Evolutionary conservation across 179 eudicot species (phyloP).

Genomic region (Drosera spatulata): DNA sequence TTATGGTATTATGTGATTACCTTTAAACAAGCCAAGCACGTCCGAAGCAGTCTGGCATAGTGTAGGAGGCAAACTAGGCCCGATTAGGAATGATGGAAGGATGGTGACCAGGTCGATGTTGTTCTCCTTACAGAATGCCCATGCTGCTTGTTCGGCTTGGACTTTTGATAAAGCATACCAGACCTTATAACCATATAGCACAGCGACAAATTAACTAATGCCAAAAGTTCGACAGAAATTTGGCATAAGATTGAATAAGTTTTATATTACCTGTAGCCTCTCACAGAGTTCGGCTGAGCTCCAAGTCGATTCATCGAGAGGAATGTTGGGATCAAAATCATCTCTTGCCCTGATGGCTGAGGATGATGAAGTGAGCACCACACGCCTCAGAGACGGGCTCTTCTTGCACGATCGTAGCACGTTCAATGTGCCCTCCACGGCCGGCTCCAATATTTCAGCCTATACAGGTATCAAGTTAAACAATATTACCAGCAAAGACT

Average conservation of each 20-base stretch:
- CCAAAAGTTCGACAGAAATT: no score
- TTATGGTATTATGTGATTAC: slow-evolving; percentile 9
- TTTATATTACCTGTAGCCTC: slow-evolving; percentile 30
- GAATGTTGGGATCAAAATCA: slow-evolving; percentile 36
- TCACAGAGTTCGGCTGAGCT: slow-evolving; percentile 77
- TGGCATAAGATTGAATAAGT: no score
- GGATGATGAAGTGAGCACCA: slow-evolving; percentile 88
- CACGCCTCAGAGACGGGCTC: slow-evolving; percentile 67
- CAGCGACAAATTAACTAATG: not conserved
- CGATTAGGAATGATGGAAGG: slow-evolving; percentile 71
- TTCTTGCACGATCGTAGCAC: slow-evolving; percentile 63
- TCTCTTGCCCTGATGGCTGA: slow-evolving; percentile 68
- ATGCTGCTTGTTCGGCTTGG: slow-evolving; percentile 79
- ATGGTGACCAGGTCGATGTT: slow-evolving; percentile 67
- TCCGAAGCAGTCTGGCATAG: slow-evolving; percentile 70
- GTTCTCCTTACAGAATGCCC: slow-evolving; percentile 75
- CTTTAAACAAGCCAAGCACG: slow-evolving; percentile 79
- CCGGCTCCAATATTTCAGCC: slow-evolving; percentile 80
- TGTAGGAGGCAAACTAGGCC: slow-evolving; percentile 70
- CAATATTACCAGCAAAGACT: not conserved
- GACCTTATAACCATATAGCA: slow-evolving; percentile 17
- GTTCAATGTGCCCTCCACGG: slow-evolving; percentile 76
- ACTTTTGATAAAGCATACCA: slow-evolving; percentile 89
- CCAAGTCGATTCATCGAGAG: slow-evolving; percentile 82
- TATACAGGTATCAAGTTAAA: slow-evolving; percentile 2